These are phyloP conservation scores for Boletellus sp. DNA, from an alignment of 768 basidiomycete genomes.

Conservation along the genomic window DNA sequence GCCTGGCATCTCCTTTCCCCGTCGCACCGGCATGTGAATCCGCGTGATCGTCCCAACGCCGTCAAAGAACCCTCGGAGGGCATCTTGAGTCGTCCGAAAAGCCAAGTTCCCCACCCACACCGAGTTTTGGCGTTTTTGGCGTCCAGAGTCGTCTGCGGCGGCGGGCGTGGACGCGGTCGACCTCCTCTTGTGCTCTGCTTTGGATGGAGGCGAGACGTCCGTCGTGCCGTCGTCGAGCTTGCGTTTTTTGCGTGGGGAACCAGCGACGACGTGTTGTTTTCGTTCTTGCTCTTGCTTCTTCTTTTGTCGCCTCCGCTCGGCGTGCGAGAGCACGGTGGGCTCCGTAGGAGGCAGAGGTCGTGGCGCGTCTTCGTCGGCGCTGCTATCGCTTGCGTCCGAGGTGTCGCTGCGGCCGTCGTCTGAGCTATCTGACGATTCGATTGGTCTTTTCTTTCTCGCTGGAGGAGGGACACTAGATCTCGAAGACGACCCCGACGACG, in stretches of 20 bases:
- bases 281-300: slow-evolving; percentile 32
- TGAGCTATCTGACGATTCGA: slow-evolving; percentile 14
- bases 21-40: slow-evolving; percentile 83
- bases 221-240: slow-evolving; percentile 36
- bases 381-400: slow-evolving; percentile 8
- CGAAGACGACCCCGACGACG: slow-evolving; percentile 30
- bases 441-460: slow-evolving; percentile 22
- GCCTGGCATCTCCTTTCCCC: slow-evolving; percentile 45
- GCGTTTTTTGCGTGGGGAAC: slow-evolving; percentile 40
- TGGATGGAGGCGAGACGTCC: background rate
- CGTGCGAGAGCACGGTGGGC: slow-evolving; percentile 65
- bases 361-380: slow-evolving; percentile 7
- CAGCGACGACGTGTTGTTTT: slow-evolving; percentile 13
- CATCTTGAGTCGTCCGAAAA: slow-evolving; percentile 79
- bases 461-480: slow-evolving; percentile 30
- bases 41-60: slow-evolving; percentile 72
- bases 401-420: slow-evolving; percentile 30
- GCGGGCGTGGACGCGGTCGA: background rate
- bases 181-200: background rate
- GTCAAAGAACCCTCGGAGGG: slow-evolving; percentile 69
- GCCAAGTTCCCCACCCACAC: slow-evolving; percentile 96
- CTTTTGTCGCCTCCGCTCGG: slow-evolving; percentile 64
- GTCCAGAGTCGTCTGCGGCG: slow-evolving; percentile 10
- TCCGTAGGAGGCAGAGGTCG: slow-evolving; percentile 3
- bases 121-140: slow-evolving; percentile 69